Percentiles rank a stretch among this genome's conserved stretches.
These are phyloP conservation scores for Candida neerlandica DNA, from an alignment of 1,139 yeast species.

Conservation along the genomic window DNA sequence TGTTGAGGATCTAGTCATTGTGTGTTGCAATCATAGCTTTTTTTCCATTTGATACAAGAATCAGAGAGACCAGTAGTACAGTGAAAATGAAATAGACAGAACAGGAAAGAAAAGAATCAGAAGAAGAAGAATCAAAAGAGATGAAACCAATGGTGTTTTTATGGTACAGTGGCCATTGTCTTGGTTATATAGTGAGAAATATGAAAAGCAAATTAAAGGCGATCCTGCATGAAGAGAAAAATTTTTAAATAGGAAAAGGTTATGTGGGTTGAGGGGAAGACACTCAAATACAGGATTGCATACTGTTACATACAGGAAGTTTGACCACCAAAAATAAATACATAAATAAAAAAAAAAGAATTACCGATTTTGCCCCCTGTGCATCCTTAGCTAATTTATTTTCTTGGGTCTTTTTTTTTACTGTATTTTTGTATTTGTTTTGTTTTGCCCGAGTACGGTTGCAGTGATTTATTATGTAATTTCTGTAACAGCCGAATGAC, in stretches of 20 bases:
- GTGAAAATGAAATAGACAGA: background rate
- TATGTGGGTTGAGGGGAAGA: conserved; percentile 3
- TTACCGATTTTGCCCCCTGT: background rate
- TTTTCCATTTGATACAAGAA: background rate
- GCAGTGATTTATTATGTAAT: too few species aligned
- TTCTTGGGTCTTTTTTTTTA: background rate
- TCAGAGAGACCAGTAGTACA: background rate
- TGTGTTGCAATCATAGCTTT: background rate
- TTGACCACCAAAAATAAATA: background rate
- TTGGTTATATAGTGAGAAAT: background rate
- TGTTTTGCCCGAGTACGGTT: background rate
- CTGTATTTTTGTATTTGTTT: background rate
- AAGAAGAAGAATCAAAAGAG: too few species aligned
- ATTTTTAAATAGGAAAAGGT: background rate
- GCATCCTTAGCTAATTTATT: background rate
- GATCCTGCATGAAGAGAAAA: background rate
- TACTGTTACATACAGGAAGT: background rate
- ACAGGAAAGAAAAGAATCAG: background rate
- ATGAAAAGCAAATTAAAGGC: too few species aligned
- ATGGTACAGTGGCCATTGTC: background rate
- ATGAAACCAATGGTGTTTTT: background rate
- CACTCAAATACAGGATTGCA: background rate
- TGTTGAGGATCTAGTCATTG: conserved; percentile 2
- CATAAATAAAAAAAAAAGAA: background rate
- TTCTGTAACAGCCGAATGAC: background rate